Percentiles rank a stretch among this genome's conserved stretches.
Conservation (phyloP, 306 rosid genomes). For the Trifolium repens region DNA sequence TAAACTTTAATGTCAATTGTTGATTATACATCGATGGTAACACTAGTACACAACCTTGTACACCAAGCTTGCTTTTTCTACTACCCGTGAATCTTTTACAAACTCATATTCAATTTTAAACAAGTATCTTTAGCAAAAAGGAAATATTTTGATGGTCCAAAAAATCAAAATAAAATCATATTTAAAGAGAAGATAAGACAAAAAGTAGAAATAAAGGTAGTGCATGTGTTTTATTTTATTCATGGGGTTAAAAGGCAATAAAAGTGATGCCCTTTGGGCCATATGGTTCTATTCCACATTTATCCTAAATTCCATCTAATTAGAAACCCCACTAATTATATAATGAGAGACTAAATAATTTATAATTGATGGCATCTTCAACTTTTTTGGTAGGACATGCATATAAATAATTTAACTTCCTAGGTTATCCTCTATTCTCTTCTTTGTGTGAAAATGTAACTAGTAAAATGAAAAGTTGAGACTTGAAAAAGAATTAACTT, state of each 20-base stretch:
- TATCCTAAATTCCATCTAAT: constrained; percentile 35
- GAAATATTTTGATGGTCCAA: constrained; percentile 15
- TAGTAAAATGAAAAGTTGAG: constrained; percentile 17
- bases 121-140: constrained; percentile 15
- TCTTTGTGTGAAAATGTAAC: constrained; percentile 35
- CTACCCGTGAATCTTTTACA: constrained; percentile 21
- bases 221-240: constrained; percentile 21
- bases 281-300: constrained; percentile 47
- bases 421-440: constrained; percentile 29
- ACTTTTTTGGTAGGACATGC: constrained; percentile 18
- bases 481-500: constrained; percentile 31
- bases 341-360: constrained; percentile 15
- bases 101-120: constrained; percentile 9
- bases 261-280: constrained; percentile 28
- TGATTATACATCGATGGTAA: too few species aligned
- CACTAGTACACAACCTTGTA: constrained; percentile 34
- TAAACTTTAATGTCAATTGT: too few species aligned
- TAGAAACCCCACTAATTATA: background rate
- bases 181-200: constrained; percentile 44
- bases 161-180: constrained; percentile 34
- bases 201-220: constrained; percentile 44
- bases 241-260: constrained; percentile 32
- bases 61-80: constrained; percentile 37
- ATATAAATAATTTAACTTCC: constrained; percentile 24
- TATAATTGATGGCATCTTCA: constrained; percentile 45